Base-by-base conservation (phyloP, 176 grass and related monocot genomes). In the Pharus latifolius region DNA sequence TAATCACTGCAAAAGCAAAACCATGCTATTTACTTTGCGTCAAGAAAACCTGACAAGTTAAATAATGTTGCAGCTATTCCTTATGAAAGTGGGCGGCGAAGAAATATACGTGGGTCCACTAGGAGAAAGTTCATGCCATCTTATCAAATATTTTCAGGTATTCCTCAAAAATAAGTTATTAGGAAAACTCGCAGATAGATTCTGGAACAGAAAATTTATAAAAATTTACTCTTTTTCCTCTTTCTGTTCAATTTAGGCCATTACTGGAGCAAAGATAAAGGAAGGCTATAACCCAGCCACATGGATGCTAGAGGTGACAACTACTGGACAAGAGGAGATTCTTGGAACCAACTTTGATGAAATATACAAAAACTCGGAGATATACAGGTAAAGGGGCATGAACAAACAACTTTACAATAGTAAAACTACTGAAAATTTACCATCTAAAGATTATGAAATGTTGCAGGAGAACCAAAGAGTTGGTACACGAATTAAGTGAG, bases 251-350 rank as follows among this genome's bases (percentile, higher is more conserved):
- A 37, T 64, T 23, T 43, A 63, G 35, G 61, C 13, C 50, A 65
- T 54, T 51, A 68, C 35, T 56, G 44, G 26, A 69, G 31, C 17
- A 12, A 77, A 89, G 71, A 80, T 89, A 70, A 77, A 73, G 73
- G 77, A 89, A 24, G 81, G 86, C 22, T 89, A 89, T 48, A 89
- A 89, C 70, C 86, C 86, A n/a, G 81, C 86, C 27, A 81, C 86
- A 35, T 84, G 86, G 86, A 89, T 89, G 86, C 29, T 89, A 65
- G 86, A 89, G 73, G 64, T 81, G 42, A 81, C 81, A 14, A 60
- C 80, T 46, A 17, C 29, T 35, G 72, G 55, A 61, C 86, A 89
- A 63, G 86, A 84, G 76, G 76, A 77, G 22, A 57, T 69, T 25
- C 65, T 89, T 18, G 81, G 86, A n/a, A 65, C 84, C 19, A 52